phyloP scores from a whole-genome alignment of 306 rosid species.

The Ceratonia siliqua region DNA sequence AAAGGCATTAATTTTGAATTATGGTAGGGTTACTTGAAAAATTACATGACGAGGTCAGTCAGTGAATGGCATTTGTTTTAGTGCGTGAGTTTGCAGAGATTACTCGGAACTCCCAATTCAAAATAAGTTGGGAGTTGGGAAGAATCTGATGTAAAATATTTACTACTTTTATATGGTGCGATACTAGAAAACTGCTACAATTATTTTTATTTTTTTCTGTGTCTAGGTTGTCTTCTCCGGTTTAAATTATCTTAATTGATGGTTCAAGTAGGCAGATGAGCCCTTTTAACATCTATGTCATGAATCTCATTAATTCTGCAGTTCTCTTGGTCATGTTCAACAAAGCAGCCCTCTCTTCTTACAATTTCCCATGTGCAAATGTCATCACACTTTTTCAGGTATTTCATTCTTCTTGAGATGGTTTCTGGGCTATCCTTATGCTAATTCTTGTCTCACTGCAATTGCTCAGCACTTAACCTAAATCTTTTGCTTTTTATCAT shows the following conservation, averaged over 20 bases:
- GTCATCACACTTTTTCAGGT: constrained; percentile 78
- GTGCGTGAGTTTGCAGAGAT: too few species aligned
- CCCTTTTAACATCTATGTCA: constrained; percentile 14
- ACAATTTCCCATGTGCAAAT: constrained; percentile 57
- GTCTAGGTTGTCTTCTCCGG: background rate
- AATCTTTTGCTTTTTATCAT: background rate
- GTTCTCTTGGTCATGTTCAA: constrained; percentile 79
- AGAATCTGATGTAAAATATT: background rate
- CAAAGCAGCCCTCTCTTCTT: constrained; percentile 75
- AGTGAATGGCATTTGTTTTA: too few species aligned
- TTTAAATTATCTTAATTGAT: background rate
- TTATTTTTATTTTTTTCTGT: background rate
- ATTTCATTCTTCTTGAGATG: constrained; percentile 26
- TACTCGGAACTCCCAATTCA: too few species aligned
- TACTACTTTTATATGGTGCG: background rate
- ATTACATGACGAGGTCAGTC: background rate
- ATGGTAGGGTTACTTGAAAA: background rate
- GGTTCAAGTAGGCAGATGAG: background rate
- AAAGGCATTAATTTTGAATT: background rate
- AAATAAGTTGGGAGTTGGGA: background rate
- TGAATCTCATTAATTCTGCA: constrained; percentile 33
- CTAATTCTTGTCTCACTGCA: background rate
- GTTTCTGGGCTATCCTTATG: background rate
- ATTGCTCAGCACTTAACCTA: background rate
- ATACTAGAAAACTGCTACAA: background rate